Evolutionary conservation across 257 asterid species (phyloP), one percentile per base, ranked within the genome.

Genomic region (Handroanthus guayacan): DNA sequence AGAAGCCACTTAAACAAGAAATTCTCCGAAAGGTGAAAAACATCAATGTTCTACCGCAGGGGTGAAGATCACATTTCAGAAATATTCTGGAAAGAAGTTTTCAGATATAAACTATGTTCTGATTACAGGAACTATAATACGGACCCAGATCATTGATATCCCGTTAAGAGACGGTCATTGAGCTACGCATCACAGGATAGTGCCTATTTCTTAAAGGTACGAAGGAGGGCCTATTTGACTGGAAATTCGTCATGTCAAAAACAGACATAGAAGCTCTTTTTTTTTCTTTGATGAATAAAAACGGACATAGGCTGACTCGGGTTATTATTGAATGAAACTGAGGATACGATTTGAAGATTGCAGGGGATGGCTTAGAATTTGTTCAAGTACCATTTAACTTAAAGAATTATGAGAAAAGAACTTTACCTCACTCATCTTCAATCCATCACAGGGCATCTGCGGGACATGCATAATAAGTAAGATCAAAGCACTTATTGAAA

Each of bases 341-440:
- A 60, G 31, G 39, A 61, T 25, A 37, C 31, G 61, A 44, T 41
- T 31, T 3, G 44, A 57, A 44, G 44, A n/a, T 58, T 25, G 57
- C 7, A 39, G 39, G 45, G 34, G 18, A 9, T 11, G 20, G 47
- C 71, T 6, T 9, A 31, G 17, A 56, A 5, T 74, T 67, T 41
- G 17, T 6, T 45, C 25, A 68, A 10, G 11, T 9, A 75, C 62
- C 44, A 18, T 25, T 56, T 7, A 25, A 60, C 31, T 18, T 11
- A 16, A 67, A 45, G 12, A 34, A 48, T 5, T 48, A 56, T 54
- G 11, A 8, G 75, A 75, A 82, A 62, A n/a, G n/a, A n/a, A 12
- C 10, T 58, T 74, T 86, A 93, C 98, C 97, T 93, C 98, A 14
- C 83, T 77, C 80, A 84, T 91, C 89, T 85, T 89, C 89, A 93